Evolutionary conservation across 306 rosid genomes (phyloP).

Genomic region (Sechiopsis laciniata): DNA sequence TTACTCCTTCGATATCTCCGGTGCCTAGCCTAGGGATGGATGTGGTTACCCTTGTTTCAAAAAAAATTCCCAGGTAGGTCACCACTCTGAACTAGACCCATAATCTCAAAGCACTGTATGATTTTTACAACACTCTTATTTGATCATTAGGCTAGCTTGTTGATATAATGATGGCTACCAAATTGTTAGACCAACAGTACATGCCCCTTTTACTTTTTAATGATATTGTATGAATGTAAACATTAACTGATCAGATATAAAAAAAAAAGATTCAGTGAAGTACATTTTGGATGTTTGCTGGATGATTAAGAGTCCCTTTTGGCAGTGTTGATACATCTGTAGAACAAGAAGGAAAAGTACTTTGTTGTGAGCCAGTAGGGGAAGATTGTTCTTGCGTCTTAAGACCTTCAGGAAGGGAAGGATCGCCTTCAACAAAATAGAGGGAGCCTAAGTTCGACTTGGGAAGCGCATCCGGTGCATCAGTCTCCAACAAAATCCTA

Average conservation of each 20-base stretch:
- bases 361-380: slow-evolving; percentile 22
- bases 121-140: too few species aligned
- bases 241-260: background rate
- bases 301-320: slow-evolving; percentile 66
- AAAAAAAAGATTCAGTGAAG: background rate
- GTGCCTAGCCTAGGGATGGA: too few species aligned
- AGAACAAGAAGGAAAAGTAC: slow-evolving; percentile 10
- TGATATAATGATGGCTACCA: background rate
- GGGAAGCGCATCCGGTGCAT: slow-evolving; percentile 92
- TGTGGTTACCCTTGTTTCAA: too few species aligned
- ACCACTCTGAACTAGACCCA: too few species aligned
- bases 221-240: background rate
- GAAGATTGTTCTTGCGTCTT: slow-evolving; percentile 8
- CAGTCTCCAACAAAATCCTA: slow-evolving; percentile 82
- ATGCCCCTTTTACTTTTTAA: background rate
- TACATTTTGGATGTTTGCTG: slow-evolving; percentile 61
- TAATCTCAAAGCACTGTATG: too few species aligned
- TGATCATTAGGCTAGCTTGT: background rate
- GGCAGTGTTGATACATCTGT: slow-evolving; percentile 37
- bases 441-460: slow-evolving; percentile 41
- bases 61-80: too few species aligned
- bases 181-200: background rate
- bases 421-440: slow-evolving; percentile 57
- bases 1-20: too few species aligned
- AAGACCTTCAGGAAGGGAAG: slow-evolving; percentile 35